phyloP scores from a whole-genome alignment of 225 moss, liverwort and hornwort genomes.

The Physcomitrellopsis africana region DNA sequence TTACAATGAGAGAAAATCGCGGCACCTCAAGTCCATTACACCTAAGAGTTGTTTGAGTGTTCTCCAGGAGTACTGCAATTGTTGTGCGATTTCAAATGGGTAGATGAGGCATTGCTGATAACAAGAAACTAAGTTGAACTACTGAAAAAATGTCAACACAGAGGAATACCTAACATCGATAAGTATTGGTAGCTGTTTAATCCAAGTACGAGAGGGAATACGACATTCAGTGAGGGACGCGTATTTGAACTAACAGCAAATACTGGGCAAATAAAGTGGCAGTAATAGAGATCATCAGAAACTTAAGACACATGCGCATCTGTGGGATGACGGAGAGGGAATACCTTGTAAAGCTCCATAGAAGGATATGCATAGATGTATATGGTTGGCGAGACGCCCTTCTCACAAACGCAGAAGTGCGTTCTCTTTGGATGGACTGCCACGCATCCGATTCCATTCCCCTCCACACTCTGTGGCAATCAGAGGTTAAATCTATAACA shows the following conservation, averaged over 20 bases:
- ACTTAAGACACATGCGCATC: background rate
- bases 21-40: background rate
- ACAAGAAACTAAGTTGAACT: background rate
- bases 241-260: background rate
- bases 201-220: no score
- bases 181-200: background rate
- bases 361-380: conserved; percentile 87
- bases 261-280: background rate
- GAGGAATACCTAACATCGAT: background rate
- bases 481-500: background rate
- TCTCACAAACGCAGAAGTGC: conserved; percentile 89
- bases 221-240: background rate
- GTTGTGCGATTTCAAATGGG: background rate
- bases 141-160: conserved; percentile 1
- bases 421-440: conserved; percentile 81
- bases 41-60: background rate
- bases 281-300: background rate
- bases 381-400: conserved; percentile 74
- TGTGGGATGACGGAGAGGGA: background rate
- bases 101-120: conserved; percentile 1
- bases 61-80: background rate
- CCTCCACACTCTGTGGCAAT: conserved; percentile 74
- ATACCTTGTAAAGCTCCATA: conserved; percentile 75
- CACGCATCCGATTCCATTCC: conserved; percentile 94
- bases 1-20: conserved; percentile 22